Percentiles rank a stretch among this genome's conserved stretches.
Evolutionary conservation across 2,329 filamentous ascomycete species (phyloP).

Genomic region (Colletotrichum nymphaeae): DNA sequence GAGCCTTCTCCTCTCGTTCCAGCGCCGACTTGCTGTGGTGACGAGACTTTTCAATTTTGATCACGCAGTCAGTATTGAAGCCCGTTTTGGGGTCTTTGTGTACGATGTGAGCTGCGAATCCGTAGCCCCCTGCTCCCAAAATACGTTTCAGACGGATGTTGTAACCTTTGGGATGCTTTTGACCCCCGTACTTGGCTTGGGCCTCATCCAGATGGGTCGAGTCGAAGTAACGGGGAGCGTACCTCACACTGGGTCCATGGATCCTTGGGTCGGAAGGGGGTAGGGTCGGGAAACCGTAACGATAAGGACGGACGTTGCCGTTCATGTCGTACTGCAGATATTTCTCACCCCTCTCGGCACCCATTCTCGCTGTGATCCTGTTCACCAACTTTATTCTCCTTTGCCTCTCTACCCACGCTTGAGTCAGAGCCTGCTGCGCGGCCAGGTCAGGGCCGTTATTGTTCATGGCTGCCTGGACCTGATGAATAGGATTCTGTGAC

Average conservation of each 20-base stretch:
- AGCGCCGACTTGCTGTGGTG: neutral
- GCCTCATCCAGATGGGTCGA: neutral
- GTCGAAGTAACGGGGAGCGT: neutral
- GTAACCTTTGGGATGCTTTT: slow-evolving; percentile 32
- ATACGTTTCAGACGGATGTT: slow-evolving; percentile 41
- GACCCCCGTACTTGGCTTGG: neutral
- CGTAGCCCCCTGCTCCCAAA: slow-evolving; percentile 42
- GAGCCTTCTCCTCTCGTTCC: slow-evolving; percentile 20
- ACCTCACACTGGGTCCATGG: neutral
- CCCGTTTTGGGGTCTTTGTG: neutral
- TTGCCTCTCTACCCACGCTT: neutral
- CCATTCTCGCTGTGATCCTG: neutral
- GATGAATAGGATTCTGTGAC: neutral
- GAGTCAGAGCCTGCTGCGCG: neutral
- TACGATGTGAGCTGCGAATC: slow-evolving; percentile 38
- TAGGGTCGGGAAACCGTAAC: neutral
- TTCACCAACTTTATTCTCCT: neutral
- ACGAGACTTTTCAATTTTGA: slow-evolving; percentile 20
- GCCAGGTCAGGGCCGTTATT: neutral
- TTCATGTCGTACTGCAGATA: neutral
- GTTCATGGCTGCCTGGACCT: neutral
- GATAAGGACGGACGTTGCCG: neutral
- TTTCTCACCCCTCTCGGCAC: neutral
- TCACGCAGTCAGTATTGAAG: neutral
- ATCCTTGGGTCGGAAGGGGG: neutral